These are phyloP conservation scores for Debaryomyces singareniensis DNA, from an alignment of 1,139 yeast species.

Conservation along the genomic window DNA sequence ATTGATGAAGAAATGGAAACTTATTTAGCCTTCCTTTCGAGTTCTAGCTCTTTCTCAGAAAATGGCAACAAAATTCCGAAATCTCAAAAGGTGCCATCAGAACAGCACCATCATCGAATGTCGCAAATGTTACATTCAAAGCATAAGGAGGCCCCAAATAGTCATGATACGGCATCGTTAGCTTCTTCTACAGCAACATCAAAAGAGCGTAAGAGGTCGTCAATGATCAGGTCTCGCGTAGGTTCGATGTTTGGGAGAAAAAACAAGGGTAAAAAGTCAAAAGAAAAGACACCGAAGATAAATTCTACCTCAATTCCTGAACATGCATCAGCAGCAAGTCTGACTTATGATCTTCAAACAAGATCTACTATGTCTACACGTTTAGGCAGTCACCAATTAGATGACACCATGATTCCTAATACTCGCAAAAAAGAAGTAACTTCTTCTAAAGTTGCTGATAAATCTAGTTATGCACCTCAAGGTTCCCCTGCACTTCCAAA, in stretches of 20 bases:
- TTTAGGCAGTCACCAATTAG: background rate
- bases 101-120: too few species aligned
- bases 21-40: conserved; percentile 30
- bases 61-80: background rate
- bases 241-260: conserved; percentile 80
- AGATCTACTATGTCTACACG: background rate
- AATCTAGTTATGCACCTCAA: background rate
- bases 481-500: background rate
- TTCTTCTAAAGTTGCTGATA: background rate
- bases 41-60: conserved; percentile 1
- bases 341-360: conserved; percentile 1
- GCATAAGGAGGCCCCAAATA: background rate
- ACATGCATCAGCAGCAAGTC: conserved; percentile 22
- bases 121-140: background rate
- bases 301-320: conserved; percentile 25
- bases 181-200: conserved; percentile 3
- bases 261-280: conserved; percentile 30
- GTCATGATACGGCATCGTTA: background rate
- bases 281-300: conserved; percentile 10
- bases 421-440: background rate
- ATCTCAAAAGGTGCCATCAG: too few species aligned
- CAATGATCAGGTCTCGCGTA: conserved; percentile 64
- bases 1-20: conserved; percentile 33
- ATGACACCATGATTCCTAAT: background rate
- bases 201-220: conserved; percentile 16